phyloP scores from a whole-genome alignment of 179 eudicot genomes.

The Vitellaria paradoxa region DNA sequence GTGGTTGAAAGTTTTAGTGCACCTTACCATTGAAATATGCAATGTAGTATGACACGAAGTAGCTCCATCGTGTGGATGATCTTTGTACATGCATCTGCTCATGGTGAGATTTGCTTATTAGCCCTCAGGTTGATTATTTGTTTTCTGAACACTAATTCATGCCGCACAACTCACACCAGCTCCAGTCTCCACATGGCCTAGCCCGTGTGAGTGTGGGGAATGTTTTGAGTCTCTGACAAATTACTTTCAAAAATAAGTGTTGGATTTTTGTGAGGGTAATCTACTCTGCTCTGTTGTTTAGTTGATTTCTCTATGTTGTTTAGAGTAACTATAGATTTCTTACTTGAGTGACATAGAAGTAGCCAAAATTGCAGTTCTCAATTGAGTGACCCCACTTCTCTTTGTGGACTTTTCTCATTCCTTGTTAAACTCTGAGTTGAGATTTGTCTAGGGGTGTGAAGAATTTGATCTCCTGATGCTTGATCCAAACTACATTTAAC shows the following conservation, averaged over 20 bases:
- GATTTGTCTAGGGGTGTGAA: neutral
- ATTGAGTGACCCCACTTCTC: too few relatives aligned
- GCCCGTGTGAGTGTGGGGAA: neutral
- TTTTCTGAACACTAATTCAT: neutral
- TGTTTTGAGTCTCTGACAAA: neutral
- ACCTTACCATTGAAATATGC: neutral
- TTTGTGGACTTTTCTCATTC: too few relatives aligned
- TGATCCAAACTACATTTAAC: neutral
- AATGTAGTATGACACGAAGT: neutral
- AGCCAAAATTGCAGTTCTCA: neutral
- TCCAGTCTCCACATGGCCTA: neutral
- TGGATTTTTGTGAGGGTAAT: neutral
- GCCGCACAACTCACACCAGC: neutral
- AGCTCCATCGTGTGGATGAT: neutral
- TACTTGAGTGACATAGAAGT: neutral
- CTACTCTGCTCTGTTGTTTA: neutral
- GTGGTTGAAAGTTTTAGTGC: slow-evolving; percentile 1
- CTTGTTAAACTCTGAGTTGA: neutral
- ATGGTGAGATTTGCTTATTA: neutral
- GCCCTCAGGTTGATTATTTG: neutral
- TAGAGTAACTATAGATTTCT: neutral
- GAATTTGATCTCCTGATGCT: slow-evolving; percentile 6
- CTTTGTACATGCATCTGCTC: neutral
- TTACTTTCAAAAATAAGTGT: neutral
- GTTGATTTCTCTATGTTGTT: neutral